A percentile compares a stretch with the other conserved stretches of the same genome.
These are phyloP conservation scores for Xylaria longipes DNA, from an alignment of 495 filamentous ascomycete genomes.

Conservation along the genomic window DNA sequence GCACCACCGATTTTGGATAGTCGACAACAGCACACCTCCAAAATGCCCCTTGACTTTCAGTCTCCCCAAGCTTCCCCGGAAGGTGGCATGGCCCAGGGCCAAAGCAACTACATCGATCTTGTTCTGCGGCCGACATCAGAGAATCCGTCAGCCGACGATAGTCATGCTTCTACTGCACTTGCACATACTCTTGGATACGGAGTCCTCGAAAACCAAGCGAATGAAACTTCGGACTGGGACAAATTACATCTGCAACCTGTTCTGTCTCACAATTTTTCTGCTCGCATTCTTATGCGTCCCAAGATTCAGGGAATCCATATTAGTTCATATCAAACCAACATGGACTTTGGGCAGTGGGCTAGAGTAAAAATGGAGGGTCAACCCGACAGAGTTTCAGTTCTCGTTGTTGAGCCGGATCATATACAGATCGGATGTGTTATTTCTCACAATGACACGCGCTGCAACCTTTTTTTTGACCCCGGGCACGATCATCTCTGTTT, in stretches of 20 bases:
- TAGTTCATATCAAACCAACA: neutral
- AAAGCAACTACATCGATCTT: neutral
- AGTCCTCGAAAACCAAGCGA: neutral
- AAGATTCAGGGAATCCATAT: neutral
- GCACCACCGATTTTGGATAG: neutral
- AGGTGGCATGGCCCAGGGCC: neutral
- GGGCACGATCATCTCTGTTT: neutral
- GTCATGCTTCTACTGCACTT: neutral
- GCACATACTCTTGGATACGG: neutral
- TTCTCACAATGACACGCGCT: neutral
- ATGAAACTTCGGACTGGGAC: neutral
- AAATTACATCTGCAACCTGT: neutral
- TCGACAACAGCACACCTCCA: neutral
- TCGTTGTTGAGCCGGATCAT: slow-evolving; percentile 2
- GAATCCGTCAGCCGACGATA: neutral
- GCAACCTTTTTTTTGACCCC: neutral
- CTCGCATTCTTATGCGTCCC: slow-evolving; percentile 7
- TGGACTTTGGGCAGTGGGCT: neutral
- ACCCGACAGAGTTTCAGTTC: neutral
- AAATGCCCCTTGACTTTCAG: neutral
- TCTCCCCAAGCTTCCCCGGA: neutral
- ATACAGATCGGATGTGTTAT: neutral
- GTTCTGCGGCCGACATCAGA: neutral
- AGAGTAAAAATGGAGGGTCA: neutral
- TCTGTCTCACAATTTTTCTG: neutral